Base-by-base conservation (phyloP, 495 filamentous ascomycete genomes). In the Hypoxylon subgilvum region DNA sequence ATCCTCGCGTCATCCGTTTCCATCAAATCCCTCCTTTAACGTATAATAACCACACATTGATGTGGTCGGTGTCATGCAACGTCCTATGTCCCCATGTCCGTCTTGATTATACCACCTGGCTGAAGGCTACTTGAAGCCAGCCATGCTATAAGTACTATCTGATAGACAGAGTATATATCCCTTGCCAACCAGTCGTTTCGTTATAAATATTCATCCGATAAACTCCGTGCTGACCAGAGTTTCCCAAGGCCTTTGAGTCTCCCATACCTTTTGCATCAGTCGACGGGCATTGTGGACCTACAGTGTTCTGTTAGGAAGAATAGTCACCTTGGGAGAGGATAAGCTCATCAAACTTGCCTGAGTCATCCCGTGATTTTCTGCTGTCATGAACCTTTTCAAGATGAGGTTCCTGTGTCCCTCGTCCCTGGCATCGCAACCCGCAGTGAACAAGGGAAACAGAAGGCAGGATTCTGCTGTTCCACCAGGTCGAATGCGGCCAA, bases 381-480 rank as follows among this genome's bases (percentile, higher is more conserved):
- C 78, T 36, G 79, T 79, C 66, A 80, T 78, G 69, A 96, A 78
- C 40, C 91, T 73, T 57, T 84, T 80, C 62, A 90, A 74, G 13
- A 92, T 85, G 54, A 84, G 80, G 16, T 72, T 65, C 30, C 86
- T 74, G 47, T 88, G 82, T 8, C 68, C 67, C 21, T 71, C 52
- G 38, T 86, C 79, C 38, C 74, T 68, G 2, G 85, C 83, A 65
- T 94, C 89, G 65, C 89, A 92, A 1, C 91, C 91, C 4, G 90
- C 91, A 6, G 88, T 88, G 70, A 95, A 94, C 71, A 95, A 82
- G 1, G 91, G 91, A 47, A 95, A 92, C 39, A 96, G 66, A 4
- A 91, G 76, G 65, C 88, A 90, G 3, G 84, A 84, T 70, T 92
- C 91, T 0, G 87, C 88, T 17, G 86, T 86, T 12, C 85, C 85